These are phyloP conservation scores for Sutorius australiensis DNA, from an alignment of 768 basidiomycete species.

Conservation along the genomic window DNA sequence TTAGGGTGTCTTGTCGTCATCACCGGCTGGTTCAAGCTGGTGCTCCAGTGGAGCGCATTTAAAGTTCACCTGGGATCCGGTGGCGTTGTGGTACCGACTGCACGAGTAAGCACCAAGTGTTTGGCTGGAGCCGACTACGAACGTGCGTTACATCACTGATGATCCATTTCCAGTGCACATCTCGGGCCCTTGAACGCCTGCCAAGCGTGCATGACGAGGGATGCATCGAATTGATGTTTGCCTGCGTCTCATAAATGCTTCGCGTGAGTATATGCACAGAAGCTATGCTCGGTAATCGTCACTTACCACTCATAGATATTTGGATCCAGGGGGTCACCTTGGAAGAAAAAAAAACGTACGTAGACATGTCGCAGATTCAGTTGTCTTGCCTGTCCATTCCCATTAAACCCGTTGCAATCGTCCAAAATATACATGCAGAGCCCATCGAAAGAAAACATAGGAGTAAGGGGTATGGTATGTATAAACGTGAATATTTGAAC, in stretches of 20 bases:
- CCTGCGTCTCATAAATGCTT: background rate
- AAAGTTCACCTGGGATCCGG: background rate
- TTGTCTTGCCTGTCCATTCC: background rate
- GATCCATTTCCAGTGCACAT: background rate
- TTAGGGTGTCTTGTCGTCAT: conserved; percentile 84
- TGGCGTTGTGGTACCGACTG: background rate
- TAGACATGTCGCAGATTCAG: background rate
- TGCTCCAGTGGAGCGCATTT: background rate
- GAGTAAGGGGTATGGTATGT: conserved; percentile 10
- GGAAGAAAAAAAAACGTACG: background rate
- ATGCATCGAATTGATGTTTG: background rate
- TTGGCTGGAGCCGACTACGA: background rate
- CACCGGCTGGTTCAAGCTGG: background rate
- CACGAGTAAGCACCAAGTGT: background rate
- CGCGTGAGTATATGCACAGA: background rate
- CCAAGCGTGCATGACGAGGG: background rate
- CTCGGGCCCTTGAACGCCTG: background rate
- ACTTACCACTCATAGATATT: background rate
- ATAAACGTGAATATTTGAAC: conserved; percentile 14
- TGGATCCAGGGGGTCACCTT: background rate
- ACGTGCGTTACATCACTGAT: background rate
- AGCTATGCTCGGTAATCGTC: background rate
- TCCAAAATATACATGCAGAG: background rate
- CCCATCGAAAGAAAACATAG: background rate
- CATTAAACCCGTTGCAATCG: background rate